Conservation (phyloP, 2,329 filamentous ascomycete species). For the Tolypocladium nubicola region DNA sequence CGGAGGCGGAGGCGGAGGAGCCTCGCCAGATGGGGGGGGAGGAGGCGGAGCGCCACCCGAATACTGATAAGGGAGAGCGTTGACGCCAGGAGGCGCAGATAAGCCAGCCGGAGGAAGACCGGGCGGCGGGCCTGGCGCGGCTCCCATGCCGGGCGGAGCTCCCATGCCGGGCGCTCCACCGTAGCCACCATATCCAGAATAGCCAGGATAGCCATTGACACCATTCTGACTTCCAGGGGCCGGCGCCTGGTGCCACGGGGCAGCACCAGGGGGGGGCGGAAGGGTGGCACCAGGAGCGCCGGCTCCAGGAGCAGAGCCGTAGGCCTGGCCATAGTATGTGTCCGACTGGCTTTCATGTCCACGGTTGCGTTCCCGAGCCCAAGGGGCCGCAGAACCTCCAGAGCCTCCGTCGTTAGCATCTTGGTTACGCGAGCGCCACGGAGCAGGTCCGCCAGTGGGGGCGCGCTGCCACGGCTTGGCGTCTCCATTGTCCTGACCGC, state of each 20-base stretch:
- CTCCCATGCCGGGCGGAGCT: slow-evolving; percentile 23
- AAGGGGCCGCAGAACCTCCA: slow-evolving; percentile 44
- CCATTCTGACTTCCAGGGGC: slow-evolving; percentile 34
- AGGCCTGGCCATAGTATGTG: slow-evolving; percentile 10
- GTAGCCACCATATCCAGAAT: slow-evolving; percentile 37
- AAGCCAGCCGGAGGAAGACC: slow-evolving; percentile 34
- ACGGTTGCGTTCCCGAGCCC: slow-evolving; percentile 49
- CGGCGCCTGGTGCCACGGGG: slow-evolving; percentile 39
- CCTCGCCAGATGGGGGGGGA: slow-evolving; percentile 43
- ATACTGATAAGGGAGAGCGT: slow-evolving; percentile 58
- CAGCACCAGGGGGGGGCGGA: slow-evolving; percentile 17
- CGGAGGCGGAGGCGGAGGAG: slow-evolving; percentile 54
- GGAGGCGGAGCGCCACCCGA: slow-evolving; percentile 43
- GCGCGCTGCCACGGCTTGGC: slow-evolving; percentile 83
- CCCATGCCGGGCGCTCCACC: slow-evolving; percentile 17
- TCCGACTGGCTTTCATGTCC: slow-evolving; percentile 27
- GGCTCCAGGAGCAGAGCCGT: slow-evolving; percentile 5
- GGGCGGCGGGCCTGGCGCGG: slow-evolving; percentile 30
- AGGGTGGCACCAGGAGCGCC: slow-evolving; percentile 7
- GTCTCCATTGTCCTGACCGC: slow-evolving; percentile 42
- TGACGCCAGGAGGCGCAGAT: slow-evolving; percentile 45
- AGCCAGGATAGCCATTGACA: slow-evolving; percentile 39
- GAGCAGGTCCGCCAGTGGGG: slow-evolving; percentile 72
- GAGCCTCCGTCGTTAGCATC: slow-evolving; percentile 36
- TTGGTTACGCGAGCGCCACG: slow-evolving; percentile 55